phyloP scores from a whole-genome alignment of 768 basidiomycete species.

The Paxillus rubicundulus region DNA sequence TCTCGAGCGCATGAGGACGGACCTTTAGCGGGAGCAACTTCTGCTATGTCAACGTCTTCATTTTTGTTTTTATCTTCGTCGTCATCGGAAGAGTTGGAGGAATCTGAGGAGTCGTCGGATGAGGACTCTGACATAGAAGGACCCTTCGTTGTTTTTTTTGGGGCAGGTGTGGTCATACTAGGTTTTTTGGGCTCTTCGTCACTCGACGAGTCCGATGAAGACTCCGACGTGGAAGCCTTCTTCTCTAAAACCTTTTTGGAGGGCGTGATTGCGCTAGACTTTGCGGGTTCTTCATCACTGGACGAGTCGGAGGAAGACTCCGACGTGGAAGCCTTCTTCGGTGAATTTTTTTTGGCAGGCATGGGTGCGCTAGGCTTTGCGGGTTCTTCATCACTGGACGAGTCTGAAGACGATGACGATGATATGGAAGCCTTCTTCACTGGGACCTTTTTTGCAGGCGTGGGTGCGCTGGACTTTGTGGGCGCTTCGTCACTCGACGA shows the following conservation, averaged over 20 bases:
- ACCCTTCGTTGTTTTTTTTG: too few species aligned
- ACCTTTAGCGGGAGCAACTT: conserved; percentile 44
- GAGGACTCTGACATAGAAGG: conserved; percentile 1
- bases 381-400: not conserved
- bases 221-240: not conserved
- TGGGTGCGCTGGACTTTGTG: not conserved
- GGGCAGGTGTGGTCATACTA: too few species aligned
- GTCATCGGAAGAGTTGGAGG: conserved; percentile 21
- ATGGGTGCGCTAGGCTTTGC: too few species aligned
- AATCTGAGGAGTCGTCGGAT: too few species aligned
- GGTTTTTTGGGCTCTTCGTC: not conserved
- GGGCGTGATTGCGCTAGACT: not conserved
- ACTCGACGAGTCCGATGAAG: conserved; percentile 9
- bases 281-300: not conserved
- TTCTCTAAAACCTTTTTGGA: not conserved
- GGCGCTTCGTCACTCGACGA: conserved; percentile 15
- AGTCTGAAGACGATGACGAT: not conserved
- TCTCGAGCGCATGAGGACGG: conserved; percentile 5
- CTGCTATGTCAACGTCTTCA: conserved; percentile 60
- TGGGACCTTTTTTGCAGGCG: not conserved
- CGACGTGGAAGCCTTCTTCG: too few species aligned
- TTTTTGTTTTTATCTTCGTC: conserved; percentile 37
- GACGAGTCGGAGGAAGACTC: too few species aligned
- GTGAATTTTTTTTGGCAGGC: too few species aligned
- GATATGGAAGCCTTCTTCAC: not conserved